Base-by-base conservation (phyloP, 2,329 filamentous ascomycete genomes). In the Pseudopyrenochaeta lycopersici region DNA sequence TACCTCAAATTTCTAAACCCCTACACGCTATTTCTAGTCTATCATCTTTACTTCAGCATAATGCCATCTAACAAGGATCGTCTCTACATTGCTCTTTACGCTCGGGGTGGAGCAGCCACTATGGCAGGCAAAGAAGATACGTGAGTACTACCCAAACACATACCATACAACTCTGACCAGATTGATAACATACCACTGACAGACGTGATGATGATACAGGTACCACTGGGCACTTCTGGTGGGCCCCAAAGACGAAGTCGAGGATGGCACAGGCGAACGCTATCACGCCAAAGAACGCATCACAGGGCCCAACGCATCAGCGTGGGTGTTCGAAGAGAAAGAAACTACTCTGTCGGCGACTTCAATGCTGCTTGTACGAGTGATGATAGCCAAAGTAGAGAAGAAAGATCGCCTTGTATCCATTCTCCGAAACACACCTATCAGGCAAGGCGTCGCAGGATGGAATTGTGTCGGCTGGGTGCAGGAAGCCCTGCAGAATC, bases 401-500 rank as follows among this genome's bases (percentile, higher is more conserved):
- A n/a, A n/a, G n/a, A n/a, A n/a, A n/a, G n/a, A n/a, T n/a, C n/a
- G n/a, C n/a, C n/a, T n/a, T n/a, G n/a, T n/a, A n/a, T n/a, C n/a
- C n/a, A n/a, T n/a, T n/a, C n/a, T n/a, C n/a, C n/a, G n/a, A n/a
- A n/a, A n/a, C n/a, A n/a, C n/a, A n/a, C n/a, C n/a, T n/a, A n/a
- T n/a, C n/a, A n/a, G n/a, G n/a, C n/a, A n/a, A n/a, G n/a, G n/a
- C n/a, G n/a, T n/a, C n/a, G n/a, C n/a, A n/a, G 70, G 67, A n/a
- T 81, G 77, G 76, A 80, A 80, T 54, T 81, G 78, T 60, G 76
- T 81, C 1, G 53, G 18, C 0, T 81, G 77, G 78, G 73, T 80
- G 2, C 69, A 74, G 51, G 77, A 81, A 56, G 78, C 78, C 2
- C 52, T 80, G 17, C 52, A 69, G 46, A 49, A 12, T 1, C 47